phyloP scores from a whole-genome alignment of 345 rosid genomes.

The Linum tenue region DNA sequence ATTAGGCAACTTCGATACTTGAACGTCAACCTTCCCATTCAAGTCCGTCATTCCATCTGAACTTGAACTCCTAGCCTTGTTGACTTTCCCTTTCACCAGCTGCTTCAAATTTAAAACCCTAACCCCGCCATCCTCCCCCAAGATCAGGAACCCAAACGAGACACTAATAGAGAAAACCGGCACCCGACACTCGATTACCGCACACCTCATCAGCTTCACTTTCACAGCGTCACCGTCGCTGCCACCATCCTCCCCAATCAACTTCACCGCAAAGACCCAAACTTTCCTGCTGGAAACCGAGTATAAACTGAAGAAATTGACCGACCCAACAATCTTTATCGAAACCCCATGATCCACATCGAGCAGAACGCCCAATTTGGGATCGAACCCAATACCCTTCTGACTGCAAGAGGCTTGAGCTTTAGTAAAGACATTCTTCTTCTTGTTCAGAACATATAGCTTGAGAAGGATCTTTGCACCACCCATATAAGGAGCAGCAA shows the following conservation, averaged over 20 bases:
- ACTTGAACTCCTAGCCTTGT: conserved; percentile 29
- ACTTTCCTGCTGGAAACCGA: conserved; percentile 50
- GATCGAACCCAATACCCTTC: conserved; percentile 47
- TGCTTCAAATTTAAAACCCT: conserved; percentile 52
- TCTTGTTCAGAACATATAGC: conserved; percentile 27
- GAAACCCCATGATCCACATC: conserved; percentile 50
- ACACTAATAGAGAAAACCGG: conserved; percentile 57
- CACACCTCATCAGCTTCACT: conserved; percentile 65
- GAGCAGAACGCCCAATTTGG: conserved; percentile 48
- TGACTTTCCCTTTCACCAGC: conserved; percentile 39
- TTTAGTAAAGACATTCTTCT: conserved; percentile 30
- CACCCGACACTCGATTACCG: conserved; percentile 48
- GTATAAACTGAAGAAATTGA: conserved; percentile 56
- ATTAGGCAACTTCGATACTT: conserved; percentile 29
- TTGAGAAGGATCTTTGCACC: conserved; percentile 53
- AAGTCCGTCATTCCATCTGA: conserved; percentile 15
- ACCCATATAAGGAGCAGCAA: conserved; percentile 43
- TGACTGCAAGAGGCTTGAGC: conserved; percentile 49
- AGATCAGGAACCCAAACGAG: conserved; percentile 49
- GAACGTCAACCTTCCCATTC: conserved; percentile 22
- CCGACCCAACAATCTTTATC: conserved; percentile 52
- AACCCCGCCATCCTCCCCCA: conserved; percentile 71
- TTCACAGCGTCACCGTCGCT: conserved; percentile 19
- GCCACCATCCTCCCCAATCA: conserved; percentile 21
- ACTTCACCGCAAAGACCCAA: conserved; percentile 49